Evolutionary conservation across 139 green algal species (phyloP).

Genomic region (Volvox africanus): DNA sequence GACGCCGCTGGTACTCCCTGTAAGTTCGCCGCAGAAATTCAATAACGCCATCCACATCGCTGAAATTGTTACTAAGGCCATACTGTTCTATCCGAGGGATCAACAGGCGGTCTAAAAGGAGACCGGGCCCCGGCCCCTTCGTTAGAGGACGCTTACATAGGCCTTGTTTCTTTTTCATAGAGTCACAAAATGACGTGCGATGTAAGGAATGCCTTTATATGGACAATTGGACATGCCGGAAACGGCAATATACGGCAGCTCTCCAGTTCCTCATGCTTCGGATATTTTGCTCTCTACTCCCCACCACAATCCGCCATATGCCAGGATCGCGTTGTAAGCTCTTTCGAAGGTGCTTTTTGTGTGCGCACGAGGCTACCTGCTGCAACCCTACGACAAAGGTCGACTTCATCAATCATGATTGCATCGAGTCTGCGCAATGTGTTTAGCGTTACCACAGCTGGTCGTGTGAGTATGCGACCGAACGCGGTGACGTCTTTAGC

Average conservation of each 20-base stretch:
- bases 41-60: constrained; percentile 73
- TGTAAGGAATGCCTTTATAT: no score
- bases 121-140: not conserved
- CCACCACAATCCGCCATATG: no score
- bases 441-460: not conserved
- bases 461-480: not conserved
- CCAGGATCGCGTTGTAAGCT: no score
- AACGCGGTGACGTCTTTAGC: not conserved
- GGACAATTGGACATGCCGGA: no score
- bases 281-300: no score
- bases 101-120: constrained; percentile 70
- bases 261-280: no score
- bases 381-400: not conserved
- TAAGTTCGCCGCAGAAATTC: constrained; percentile 71
- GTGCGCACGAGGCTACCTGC: no score
- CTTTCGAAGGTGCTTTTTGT: no score
- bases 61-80: constrained; percentile 69
- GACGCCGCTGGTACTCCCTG: constrained; percentile 80
- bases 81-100: constrained; percentile 77
- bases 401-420: constrained; percentile 8
- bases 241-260: no score
- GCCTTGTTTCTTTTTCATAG: constrained; percentile 24
- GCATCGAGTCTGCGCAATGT: not conserved
- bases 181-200: no score
- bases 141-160: not conserved